Conservation (phyloP, 2,329 filamentous ascomycete genomes). For the Xylaria sp. region DNA sequence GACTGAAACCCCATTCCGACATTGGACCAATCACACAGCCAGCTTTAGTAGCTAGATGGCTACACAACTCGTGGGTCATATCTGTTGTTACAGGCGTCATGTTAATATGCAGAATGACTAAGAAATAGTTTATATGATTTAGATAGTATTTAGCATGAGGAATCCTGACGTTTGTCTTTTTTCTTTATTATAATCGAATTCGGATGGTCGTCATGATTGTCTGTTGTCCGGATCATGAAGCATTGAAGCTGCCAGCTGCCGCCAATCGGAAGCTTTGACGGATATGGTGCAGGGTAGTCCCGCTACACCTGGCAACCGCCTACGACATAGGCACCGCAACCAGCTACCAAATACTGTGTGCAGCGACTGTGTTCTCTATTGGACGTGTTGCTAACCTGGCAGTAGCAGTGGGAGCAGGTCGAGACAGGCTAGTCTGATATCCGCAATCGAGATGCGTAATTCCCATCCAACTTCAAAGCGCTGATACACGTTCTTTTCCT, state of each 20-base stretch:
- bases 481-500: conserved; percentile 31
- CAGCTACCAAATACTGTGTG: conserved; percentile 10
- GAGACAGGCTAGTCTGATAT: conserved; percentile 26
- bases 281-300: conserved; percentile 24
- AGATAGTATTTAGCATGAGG: background rate
- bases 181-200: background rate
- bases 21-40: conserved; percentile 41
- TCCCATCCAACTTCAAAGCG: conserved; percentile 36
- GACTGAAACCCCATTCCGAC: conserved; percentile 2
- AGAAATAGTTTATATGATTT: background rate
- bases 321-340: background rate
- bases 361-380: conserved; percentile 7
- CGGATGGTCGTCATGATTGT: background rate
- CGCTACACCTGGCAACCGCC: conserved; percentile 36
- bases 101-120: background rate
- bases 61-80: background rate
- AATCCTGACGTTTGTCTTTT: background rate
- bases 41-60: background rate
- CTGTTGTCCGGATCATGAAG: background rate
- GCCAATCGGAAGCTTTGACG: background rate
- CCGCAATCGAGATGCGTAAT: conserved; percentile 36
- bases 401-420: conserved; percentile 13
- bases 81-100: background rate
- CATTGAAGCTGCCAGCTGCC: conserved; percentile 23
- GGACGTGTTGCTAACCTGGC: conserved; percentile 34